Percentiles rank a stretch among this genome's conserved stretches.
Conservation (phyloP, 768 basidiomycete genomes). For the Thelephora ganbajun region DNA sequence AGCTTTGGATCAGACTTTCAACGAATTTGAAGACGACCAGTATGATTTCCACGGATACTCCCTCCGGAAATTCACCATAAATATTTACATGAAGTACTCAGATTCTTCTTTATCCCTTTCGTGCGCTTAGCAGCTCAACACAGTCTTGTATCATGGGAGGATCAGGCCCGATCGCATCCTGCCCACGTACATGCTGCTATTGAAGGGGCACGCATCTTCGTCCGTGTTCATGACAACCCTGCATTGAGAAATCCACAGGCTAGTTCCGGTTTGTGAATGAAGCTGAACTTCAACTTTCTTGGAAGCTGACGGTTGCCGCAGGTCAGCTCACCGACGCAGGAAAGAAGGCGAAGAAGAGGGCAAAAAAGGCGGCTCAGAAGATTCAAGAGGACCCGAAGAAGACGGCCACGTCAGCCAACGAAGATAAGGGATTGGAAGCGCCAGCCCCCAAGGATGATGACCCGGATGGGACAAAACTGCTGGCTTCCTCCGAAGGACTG, state of each 20-base stretch:
- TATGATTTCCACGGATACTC: slow-evolving; percentile 97
- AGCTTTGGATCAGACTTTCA: slow-evolving; percentile 44
- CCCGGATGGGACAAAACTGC: slow-evolving; percentile 63
- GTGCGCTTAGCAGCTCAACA: slow-evolving; percentile 1
- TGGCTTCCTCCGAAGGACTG: slow-evolving; percentile 48
- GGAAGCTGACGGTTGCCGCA: slow-evolving; percentile 12
- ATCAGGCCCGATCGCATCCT: slow-evolving; percentile 62
- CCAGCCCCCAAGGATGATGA: slow-evolving; percentile 60
- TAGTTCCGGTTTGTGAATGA: background rate
- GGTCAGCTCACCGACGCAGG: slow-evolving; percentile 41
- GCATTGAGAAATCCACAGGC: slow-evolving; percentile 24
- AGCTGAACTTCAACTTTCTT: background rate
- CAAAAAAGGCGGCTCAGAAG: slow-evolving; percentile 66
- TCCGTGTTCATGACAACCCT: slow-evolving; percentile 59
- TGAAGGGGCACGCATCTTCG: slow-evolving; percentile 69
- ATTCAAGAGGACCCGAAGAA: slow-evolving; percentile 59
- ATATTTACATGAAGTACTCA: slow-evolving; percentile 72
- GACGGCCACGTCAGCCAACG: slow-evolving; percentile 27
- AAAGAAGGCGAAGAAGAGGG: slow-evolving; percentile 79
- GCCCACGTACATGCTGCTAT: slow-evolving; percentile 63
- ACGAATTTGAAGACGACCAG: slow-evolving; percentile 87
- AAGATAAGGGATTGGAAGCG: slow-evolving; percentile 61
- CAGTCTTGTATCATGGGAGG: slow-evolving; percentile 76
- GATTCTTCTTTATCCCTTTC: background rate
- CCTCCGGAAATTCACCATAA: slow-evolving; percentile 76